A percentile compares a stretch with the other conserved stretches of the same genome.
These are phyloP conservation scores for Pezicula carpinea DNA, from an alignment of 2,329 filamentous ascomycete genomes.

Conservation along the genomic window DNA sequence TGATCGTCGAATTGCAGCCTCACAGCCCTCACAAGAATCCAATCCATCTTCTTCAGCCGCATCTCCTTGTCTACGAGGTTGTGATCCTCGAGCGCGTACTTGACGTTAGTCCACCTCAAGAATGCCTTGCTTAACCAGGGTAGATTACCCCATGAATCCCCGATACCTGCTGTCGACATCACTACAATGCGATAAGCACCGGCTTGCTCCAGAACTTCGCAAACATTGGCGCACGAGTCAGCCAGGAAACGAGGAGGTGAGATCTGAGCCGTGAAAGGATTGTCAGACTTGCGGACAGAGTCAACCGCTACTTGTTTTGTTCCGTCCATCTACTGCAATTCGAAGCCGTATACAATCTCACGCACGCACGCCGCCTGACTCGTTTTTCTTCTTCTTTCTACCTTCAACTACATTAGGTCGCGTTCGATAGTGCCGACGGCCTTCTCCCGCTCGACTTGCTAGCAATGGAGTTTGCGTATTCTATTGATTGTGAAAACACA, in stretches of 20 bases:
- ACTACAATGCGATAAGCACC: slow-evolving; percentile 31
- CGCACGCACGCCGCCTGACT: slow-evolving; percentile 10
- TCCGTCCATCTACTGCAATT: slow-evolving; percentile 23
- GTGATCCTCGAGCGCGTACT: slow-evolving; percentile 35
- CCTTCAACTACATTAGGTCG: slow-evolving; percentile 8
- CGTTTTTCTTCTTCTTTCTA: slow-evolving; percentile 12
- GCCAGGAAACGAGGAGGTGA: slow-evolving; percentile 35
- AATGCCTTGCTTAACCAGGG: slow-evolving; percentile 32
- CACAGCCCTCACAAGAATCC: slow-evolving; percentile 32
- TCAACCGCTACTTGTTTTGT: slow-evolving; percentile 18
- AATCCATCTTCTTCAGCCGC: slow-evolving; percentile 29
- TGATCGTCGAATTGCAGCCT: slow-evolving; percentile 28
- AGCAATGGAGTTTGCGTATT: slow-evolving; percentile 15
- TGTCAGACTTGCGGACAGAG: slow-evolving; percentile 33
- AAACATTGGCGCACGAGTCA: slow-evolving; percentile 32
- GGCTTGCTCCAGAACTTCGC: slow-evolving; percentile 28
- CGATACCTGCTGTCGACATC: slow-evolving; percentile 36
- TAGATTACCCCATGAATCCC: slow-evolving; percentile 33
- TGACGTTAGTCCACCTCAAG: slow-evolving; percentile 36
- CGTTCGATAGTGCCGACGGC: slow-evolving; percentile 10
- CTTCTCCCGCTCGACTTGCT: slow-evolving; percentile 12
- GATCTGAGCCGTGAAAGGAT: slow-evolving; percentile 34
- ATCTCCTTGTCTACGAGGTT: slow-evolving; percentile 33
- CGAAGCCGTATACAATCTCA: slow-evolving; percentile 22
- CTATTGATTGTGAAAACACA: slow-evolving; percentile 14